These are phyloP conservation scores for Hanseniaspora singularis DNA, from an alignment of 805 yeast genomes.

Conservation along the genomic window DNA sequence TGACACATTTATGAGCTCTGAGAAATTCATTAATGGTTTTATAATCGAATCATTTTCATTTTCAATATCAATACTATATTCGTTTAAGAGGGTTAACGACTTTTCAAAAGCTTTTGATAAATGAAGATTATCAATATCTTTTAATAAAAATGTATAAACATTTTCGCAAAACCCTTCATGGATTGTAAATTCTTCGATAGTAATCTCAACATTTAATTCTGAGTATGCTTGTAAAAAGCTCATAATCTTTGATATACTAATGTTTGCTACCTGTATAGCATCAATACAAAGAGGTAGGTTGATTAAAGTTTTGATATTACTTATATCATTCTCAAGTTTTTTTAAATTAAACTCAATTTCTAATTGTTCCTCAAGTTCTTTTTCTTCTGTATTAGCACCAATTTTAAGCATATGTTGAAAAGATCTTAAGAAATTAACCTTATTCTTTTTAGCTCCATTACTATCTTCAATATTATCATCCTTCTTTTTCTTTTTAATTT, in stretches of 20 bases:
- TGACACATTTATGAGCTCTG: slow-evolving; percentile 84
- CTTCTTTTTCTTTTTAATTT: slow-evolving; percentile 23
- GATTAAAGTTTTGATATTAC: slow-evolving; percentile 61
- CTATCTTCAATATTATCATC: slow-evolving; percentile 26
- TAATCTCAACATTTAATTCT: slow-evolving; percentile 23
- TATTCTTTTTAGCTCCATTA: slow-evolving; percentile 25
- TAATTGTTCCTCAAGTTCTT: slow-evolving; percentile 25
- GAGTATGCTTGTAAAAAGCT: slow-evolving; percentile 29
- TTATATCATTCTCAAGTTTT: slow-evolving; percentile 61
- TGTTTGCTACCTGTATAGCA: slow-evolving; percentile 56
- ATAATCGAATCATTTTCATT: slow-evolving; percentile 34
- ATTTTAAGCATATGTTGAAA: slow-evolving; percentile 51
- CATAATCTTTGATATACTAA: slow-evolving; percentile 46
- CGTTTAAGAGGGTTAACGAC: slow-evolving; percentile 57
- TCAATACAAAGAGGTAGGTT: slow-evolving; percentile 69
- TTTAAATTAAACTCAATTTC: slow-evolving; percentile 74
- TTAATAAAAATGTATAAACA: slow-evolving; percentile 57
- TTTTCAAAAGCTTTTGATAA: slow-evolving; percentile 73
- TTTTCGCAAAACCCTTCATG: slow-evolving; percentile 34
- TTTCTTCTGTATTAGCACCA: slow-evolving; percentile 24
- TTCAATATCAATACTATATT: slow-evolving; percentile 44
- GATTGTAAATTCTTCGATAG: slow-evolving; percentile 1
- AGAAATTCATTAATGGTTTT: slow-evolving; percentile 78
- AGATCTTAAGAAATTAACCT: slow-evolving; percentile 48
- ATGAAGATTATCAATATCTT: slow-evolving; percentile 57